Conservation (phyloP, 805 yeast genomes). For the Hanseniaspora occidentalis region DNA sequence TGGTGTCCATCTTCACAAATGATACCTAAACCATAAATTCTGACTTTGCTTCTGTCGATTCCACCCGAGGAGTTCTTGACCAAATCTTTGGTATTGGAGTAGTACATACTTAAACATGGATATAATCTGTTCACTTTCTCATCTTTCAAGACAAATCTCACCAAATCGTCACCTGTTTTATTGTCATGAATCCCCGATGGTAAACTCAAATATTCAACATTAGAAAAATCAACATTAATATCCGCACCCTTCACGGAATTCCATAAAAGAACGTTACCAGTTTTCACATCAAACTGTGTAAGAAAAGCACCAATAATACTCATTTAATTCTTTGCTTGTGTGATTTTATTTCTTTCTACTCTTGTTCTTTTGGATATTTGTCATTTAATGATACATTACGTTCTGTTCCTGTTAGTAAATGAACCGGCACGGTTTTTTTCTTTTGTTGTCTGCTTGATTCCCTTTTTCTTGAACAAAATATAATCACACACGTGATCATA, state of each 20-base stretch:
- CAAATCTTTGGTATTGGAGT: constrained; percentile 29
- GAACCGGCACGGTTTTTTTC: no score
- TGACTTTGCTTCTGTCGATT: constrained; percentile 32
- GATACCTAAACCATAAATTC: constrained; percentile 55
- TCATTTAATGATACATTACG: no score
- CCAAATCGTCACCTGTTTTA: constrained; percentile 31
- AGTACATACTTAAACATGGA: constrained; percentile 42
- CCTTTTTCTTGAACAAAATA: no score
- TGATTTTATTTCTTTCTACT: neutral
- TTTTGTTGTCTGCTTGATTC: no score
- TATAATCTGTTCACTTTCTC: constrained; percentile 8
- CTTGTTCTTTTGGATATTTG: no score
- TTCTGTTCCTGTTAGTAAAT: no score
- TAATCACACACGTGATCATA: neutral
- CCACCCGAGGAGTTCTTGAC: constrained; percentile 10
- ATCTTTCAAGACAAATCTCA: constrained; percentile 36
- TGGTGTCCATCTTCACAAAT: constrained; percentile 16
- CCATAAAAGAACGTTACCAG: constrained; percentile 22
- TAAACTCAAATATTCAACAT: constrained; percentile 49
- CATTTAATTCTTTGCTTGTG: neutral
- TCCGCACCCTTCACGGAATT: constrained; percentile 17
- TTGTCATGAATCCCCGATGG: constrained; percentile 56
- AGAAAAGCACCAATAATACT: constrained; percentile 14
- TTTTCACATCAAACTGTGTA: constrained; percentile 22
- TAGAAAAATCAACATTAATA: constrained; percentile 19